Conservation (phyloP, 495 filamentous ascomycete species). For the Lichina pygmaea region DNA sequence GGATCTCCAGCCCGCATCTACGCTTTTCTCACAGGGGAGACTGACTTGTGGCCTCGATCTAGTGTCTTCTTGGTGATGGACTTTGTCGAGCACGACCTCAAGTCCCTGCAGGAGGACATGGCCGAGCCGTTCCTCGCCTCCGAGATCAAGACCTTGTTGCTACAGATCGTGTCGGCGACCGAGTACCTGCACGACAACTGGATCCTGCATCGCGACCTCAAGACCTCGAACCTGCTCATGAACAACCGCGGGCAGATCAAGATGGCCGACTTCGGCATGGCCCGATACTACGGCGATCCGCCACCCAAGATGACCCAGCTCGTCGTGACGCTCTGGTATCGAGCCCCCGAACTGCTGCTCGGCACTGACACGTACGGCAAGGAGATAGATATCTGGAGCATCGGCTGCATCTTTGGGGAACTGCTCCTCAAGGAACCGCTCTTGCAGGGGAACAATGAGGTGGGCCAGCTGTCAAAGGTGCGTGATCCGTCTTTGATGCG, state of each 20-base stretch:
- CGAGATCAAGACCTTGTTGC: constrained; percentile 72
- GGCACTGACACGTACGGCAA: constrained; percentile 50
- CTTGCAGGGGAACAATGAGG: constrained; percentile 81
- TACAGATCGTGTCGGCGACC: constrained; percentile 58
- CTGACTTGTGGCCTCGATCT: constrained; percentile 3
- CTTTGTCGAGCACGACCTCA: constrained; percentile 94
- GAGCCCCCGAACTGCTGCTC: constrained; percentile 70
- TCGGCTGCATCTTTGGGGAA: constrained; percentile 93
- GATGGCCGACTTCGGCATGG: constrained; percentile 95
- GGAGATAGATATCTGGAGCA: constrained; percentile 80
- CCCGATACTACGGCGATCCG: constrained; percentile 65
- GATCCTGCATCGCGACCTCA: constrained; percentile 92
- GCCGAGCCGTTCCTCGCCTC: constrained; percentile 78
- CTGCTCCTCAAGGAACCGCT: constrained; percentile 61
- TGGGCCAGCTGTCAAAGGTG: constrained; percentile 49
- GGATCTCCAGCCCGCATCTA: not conserved
- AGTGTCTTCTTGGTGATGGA: constrained; percentile 93
- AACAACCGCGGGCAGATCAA: constrained; percentile 91
- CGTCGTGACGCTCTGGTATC: constrained; percentile 95
- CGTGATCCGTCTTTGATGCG: not conserved
- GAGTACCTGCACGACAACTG: constrained; percentile 70
- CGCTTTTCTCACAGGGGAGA: not conserved
- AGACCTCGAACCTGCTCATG: constrained; percentile 85
- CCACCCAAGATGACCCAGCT: constrained; percentile 68
- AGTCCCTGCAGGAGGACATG: constrained; percentile 82